Evolutionary conservation across 2,329 filamentous ascomycete species (phyloP), one percentile per base, ranked within the genome.

Genomic region (Neonectria faginata): DNA sequence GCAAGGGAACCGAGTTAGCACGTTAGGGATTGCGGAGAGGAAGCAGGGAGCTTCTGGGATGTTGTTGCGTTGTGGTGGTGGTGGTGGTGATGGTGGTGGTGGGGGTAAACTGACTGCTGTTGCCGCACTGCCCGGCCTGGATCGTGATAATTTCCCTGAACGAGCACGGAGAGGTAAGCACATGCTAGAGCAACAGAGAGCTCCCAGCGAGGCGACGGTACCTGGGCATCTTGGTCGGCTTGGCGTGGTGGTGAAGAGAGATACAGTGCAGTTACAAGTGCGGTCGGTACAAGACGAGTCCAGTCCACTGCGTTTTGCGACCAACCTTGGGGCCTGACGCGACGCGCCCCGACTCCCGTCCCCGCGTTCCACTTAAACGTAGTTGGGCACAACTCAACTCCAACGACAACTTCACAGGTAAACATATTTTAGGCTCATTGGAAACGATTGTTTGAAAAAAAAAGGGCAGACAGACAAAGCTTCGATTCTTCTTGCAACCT

Each of bases 91-190:
- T 25, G 25, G 25, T 25, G 25, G 5, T 5, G 25, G 25, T 5
- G 64, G 64, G 53, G 47, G 65, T 67, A 69, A 67, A 92, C 92
- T 85, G 79, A 97, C 94, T 95, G 89, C 94, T 97, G 84, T 98
- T 98, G 88, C 95, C 96, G 87, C 96, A 98, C 83, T 98, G 96
- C 87, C 96, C 96, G 70, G 97, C 95, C 83, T 99, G 96, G 75
- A 99, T 92, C 67, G 97, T 99, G 81, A 99, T 99, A 76, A 99
- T 99, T 88, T 99, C 96, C 82, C 96, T 97, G 74, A 16, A 18
- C 9, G 27, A 31, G 29, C 31, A 18, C 14, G 20, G 29, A 36
- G 39, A 33, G 44, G 20, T 55, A 27, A 50, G 36, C 50, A 16
- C 42, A 7, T 27, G 29, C 27, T 18, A 18, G 10, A 33, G 9